Evolutionary conservation across 441 rosid genomes (phyloP), one percentile per base, ranked within the genome.

Genomic region (Breynia disticha): DNA sequence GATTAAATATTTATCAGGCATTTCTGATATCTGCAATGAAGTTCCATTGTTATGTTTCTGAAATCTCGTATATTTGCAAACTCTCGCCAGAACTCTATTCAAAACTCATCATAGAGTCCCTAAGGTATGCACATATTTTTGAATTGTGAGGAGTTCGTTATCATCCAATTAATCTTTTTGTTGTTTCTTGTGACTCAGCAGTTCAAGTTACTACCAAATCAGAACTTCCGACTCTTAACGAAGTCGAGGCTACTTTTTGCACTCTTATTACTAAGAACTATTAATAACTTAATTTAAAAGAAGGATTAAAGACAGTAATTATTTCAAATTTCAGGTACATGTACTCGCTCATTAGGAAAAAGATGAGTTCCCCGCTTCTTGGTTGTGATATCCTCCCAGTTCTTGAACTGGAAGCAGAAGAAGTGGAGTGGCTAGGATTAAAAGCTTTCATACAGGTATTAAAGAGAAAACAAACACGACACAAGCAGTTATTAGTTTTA

Each of bases 11-110:
- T 75, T 89, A 84, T 68, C 97, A 93, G 72, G 72, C 76, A 46
- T 86, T 93, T 59, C 60, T 93, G 73, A 57, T 89, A 59, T 76
- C 81, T 63, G 97, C 96, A 17, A 89, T 93, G 96, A 93, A 88
- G 64, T 84, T 76, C 66, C 97, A 84, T 56, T 80, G 96, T 64
- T 83, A 82, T 61, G 62, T 78, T 39, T 67, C 77, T 14, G 81
- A 81, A 50, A 54, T 84, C 69, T 74, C 77, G 7, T 67, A 64
- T 64, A 67, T 76, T 48, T 79, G 84, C 84, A 72, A 70, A 64
- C 63, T 83, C 47, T 47, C 35, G 1, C 59, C 87, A 17, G 57
- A 35, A 46, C 61, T 45, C 50, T 67, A 71, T 64, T 55, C 69
- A 46, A 66, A 65, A 53, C 69, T 73, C 58, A 77, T 89, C 52